phyloP scores from a whole-genome alignment of 164 flowering plant genomes.

The Magnolia kwangsiensis region DNA sequence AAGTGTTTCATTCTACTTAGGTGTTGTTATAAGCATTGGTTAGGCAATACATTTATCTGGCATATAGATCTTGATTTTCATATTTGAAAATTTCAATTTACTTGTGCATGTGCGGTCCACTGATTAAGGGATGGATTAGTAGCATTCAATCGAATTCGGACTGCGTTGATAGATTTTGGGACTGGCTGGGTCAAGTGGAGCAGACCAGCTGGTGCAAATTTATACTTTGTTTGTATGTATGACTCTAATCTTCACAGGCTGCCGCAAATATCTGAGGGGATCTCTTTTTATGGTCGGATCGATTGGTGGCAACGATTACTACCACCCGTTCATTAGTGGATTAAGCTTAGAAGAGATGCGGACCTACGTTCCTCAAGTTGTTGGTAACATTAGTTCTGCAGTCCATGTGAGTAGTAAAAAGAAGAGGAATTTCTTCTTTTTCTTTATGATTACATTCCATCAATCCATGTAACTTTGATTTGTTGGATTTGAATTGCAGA shows the following conservation, averaged over 20 bases:
- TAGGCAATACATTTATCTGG: too few species aligned
- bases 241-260: constrained; percentile 12
- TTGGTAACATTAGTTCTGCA: neutral
- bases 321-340: constrained; percentile 1
- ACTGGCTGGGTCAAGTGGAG: too few species aligned
- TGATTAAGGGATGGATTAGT: too few species aligned
- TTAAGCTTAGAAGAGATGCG: neutral
- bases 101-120: too few species aligned
- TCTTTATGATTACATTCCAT: neutral
- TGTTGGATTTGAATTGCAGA: constrained; percentile 13
- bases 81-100: too few species aligned
- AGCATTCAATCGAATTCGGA: too few species aligned
- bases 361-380: neutral
- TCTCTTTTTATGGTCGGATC: constrained; percentile 34
- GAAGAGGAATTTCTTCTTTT: neutral
- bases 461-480: neutral
- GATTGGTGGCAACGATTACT: constrained; percentile 38
- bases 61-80: too few species aligned
- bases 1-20: too few species aligned
- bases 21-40: too few species aligned
- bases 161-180: too few species aligned
- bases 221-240: neutral
- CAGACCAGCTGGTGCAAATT: too few species aligned
- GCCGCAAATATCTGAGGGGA: constrained; percentile 5
- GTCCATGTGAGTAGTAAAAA: neutral